These are phyloP conservation scores for Porogramme epimiltina DNA, from an alignment of 1,284 basidiomycete species.

Conservation along the genomic window DNA sequence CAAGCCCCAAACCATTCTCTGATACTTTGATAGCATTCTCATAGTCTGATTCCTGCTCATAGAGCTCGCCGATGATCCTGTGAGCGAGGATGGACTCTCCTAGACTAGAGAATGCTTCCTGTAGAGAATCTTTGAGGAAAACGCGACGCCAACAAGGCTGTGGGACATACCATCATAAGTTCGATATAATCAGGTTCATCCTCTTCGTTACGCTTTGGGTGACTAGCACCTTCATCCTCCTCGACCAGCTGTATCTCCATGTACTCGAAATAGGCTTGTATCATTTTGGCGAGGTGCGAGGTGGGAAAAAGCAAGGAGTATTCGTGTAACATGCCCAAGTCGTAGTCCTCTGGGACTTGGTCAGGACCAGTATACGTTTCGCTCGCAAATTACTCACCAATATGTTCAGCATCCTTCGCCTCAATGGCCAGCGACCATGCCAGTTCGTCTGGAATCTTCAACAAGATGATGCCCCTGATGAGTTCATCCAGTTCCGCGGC, in stretches of 20 bases:
- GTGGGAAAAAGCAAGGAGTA: conserved; percentile 74
- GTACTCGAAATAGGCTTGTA: conserved; percentile 72
- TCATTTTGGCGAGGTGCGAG: conserved; percentile 56
- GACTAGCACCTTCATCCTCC: conserved; percentile 34
- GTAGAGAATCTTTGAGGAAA: conserved; percentile 1
- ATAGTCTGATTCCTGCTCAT: conserved; percentile 78
- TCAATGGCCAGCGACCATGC: conserved; percentile 86
- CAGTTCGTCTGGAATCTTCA: conserved; percentile 74
- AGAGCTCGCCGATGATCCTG: conserved; percentile 74
- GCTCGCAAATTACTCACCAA: conserved; percentile 50
- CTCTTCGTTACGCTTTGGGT: conserved; percentile 30
- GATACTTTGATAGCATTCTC: conserved; percentile 72
- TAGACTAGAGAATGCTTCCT: conserved; percentile 63
- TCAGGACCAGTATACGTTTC: background rate
- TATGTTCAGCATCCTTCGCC: conserved; percentile 67
- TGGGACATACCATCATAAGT: conserved; percentile 50
- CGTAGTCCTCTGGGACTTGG: conserved; percentile 59
- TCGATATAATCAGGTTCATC: conserved; percentile 50
- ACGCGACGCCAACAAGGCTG: background rate
- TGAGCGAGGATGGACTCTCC: conserved; percentile 72
- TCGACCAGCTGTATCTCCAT: conserved; percentile 49
- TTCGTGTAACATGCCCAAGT: conserved; percentile 59
- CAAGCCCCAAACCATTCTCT: conserved; percentile 67
- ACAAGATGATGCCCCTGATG: conserved; percentile 70
- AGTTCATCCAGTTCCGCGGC: conserved; percentile 70